A percentile compares a stretch with the other conserved stretches of the same genome.
phyloP scores from a whole-genome alignment of 1,284 basidiomycete genomes.

The Fomitopsis betulina region DNA sequence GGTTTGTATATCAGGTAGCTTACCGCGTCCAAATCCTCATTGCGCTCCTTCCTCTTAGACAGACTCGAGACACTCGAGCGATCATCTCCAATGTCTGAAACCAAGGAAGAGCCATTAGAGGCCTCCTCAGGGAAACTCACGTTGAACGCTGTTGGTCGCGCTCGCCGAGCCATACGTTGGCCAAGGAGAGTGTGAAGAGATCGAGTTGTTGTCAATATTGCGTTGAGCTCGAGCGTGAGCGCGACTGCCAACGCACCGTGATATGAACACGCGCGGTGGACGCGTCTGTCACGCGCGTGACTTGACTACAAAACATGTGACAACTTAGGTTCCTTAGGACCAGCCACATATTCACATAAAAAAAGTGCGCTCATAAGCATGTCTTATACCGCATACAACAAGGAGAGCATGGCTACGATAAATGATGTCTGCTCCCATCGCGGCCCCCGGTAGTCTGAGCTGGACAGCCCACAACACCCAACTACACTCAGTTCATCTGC shows the following conservation, averaged over 20 bases:
- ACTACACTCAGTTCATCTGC: conserved; percentile 81
- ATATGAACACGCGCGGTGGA: background rate
- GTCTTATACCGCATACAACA: conserved; percentile 8
- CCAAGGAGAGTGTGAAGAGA: background rate
- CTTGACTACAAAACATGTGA: too few species aligned
- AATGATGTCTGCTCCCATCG: conserved; percentile 2
- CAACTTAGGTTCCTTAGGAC: background rate
- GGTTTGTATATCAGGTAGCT: background rate
- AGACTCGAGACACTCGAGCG: background rate
- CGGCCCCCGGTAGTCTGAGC: background rate
- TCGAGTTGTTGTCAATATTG: too few species aligned
- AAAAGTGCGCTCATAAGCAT: background rate
- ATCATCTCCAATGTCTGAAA: background rate
- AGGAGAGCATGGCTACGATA: conserved; percentile 2
- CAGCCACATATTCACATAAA: background rate
- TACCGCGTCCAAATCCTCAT: background rate
- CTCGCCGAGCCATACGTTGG: conserved; percentile 9
- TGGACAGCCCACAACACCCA: conserved; percentile 9
- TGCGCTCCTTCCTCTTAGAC: background rate
- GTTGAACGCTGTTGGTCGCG: conserved; percentile 31
- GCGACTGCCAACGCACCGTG: too few species aligned
- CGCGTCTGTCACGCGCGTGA: background rate
- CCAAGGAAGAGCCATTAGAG: background rate
- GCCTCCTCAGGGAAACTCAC: conserved; percentile 33
- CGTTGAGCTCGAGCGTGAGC: too few species aligned